Conservation (phyloP, 1,139 yeast species). For the Ogataea hybrid region DNA sequence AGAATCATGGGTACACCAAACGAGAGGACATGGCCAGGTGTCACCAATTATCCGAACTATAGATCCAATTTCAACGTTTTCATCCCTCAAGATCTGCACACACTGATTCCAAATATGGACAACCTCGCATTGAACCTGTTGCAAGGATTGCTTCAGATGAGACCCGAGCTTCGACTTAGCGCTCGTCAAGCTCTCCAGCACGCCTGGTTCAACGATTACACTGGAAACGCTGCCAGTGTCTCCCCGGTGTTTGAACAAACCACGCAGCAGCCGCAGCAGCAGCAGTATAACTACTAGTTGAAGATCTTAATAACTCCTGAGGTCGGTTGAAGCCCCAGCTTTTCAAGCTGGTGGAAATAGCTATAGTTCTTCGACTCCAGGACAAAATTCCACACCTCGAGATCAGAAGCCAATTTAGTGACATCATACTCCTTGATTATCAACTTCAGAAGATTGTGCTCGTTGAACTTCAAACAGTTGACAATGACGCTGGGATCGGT, state of each 20-base stretch:
- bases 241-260: constrained; percentile 12
- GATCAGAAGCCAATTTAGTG: constrained; percentile 9
- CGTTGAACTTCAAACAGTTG: constrained; percentile 10
- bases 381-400: constrained; percentile 20
- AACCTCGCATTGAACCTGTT: constrained; percentile 77
- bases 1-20: constrained; percentile 96
- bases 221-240: constrained; percentile 22
- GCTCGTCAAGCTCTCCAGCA: constrained; percentile 93
- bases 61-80: constrained; percentile 74
- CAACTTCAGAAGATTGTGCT: constrained; percentile 3
- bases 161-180: constrained; percentile 87
- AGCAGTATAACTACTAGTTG: constrained; percentile 8
- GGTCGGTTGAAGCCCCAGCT: constrained; percentile 16
- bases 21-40: constrained; percentile 95
- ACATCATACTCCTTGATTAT: constrained; percentile 7
- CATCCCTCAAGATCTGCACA: constrained; percentile 81
- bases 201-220: constrained; percentile 90
- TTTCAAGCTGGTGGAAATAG: constrained; percentile 11
- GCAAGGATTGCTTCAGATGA: constrained; percentile 76
- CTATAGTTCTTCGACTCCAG: constrained; percentile 13
- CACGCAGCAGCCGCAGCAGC: constrained; percentile 14
- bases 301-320: constrained; percentile 8
- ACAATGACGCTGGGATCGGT: constrained; percentile 10
- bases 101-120: constrained; percentile 75
- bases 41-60: constrained; percentile 81